phyloP scores from a whole-genome alignment of 352 stramenopile genomes.

The Phytophthora pistaciae region DNA sequence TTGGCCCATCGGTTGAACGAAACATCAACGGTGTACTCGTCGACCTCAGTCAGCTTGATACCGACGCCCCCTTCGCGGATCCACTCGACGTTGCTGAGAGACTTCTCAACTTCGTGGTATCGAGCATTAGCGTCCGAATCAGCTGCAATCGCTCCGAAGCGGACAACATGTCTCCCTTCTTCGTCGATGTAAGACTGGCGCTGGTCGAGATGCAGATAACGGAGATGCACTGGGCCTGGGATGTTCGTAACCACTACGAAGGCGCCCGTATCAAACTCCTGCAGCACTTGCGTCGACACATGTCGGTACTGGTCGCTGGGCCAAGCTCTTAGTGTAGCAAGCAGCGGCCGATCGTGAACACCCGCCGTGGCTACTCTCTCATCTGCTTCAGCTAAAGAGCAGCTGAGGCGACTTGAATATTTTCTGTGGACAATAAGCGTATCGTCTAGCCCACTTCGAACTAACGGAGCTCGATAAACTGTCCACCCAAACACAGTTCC shows the following conservation, averaged over 20 bases:
- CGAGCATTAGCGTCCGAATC: slow-evolving; percentile 26
- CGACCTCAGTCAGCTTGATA: slow-evolving; percentile 27
- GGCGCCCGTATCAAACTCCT: slow-evolving; percentile 25
- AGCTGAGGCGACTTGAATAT: slow-evolving; percentile 12
- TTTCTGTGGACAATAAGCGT: slow-evolving; percentile 1
- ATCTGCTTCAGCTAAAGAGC: slow-evolving; percentile 9
- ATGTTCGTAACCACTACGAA: slow-evolving; percentile 27
- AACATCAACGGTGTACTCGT: slow-evolving; percentile 25
- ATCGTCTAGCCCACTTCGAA: not conserved
- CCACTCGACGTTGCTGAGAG: slow-evolving; percentile 21
- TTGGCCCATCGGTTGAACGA: slow-evolving; percentile 26
- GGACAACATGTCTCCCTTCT: slow-evolving; percentile 9
- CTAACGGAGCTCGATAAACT: slow-evolving; percentile 6
- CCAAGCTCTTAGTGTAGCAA: slow-evolving; percentile 21
- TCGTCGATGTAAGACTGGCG: not conserved
- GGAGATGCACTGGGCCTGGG: slow-evolving; percentile 14
- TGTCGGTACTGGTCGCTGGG: slow-evolving; percentile 15
- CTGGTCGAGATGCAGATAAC: slow-evolving; percentile 33
- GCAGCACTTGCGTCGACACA: slow-evolving; percentile 26
- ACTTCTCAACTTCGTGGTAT: slow-evolving; percentile 17
- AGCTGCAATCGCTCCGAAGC: slow-evolving; percentile 22
- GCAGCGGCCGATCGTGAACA: slow-evolving; percentile 12
- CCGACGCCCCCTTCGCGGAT: slow-evolving; percentile 23
- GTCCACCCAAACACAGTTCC: slow-evolving; percentile 11
- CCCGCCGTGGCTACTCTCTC: slow-evolving; percentile 15